Percentiles rank a stretch among this genome's conserved stretches.
Evolutionary conservation across 2,329 filamentous ascomycete species (phyloP).

Genomic region (Diaporthe citriasiana): DNA sequence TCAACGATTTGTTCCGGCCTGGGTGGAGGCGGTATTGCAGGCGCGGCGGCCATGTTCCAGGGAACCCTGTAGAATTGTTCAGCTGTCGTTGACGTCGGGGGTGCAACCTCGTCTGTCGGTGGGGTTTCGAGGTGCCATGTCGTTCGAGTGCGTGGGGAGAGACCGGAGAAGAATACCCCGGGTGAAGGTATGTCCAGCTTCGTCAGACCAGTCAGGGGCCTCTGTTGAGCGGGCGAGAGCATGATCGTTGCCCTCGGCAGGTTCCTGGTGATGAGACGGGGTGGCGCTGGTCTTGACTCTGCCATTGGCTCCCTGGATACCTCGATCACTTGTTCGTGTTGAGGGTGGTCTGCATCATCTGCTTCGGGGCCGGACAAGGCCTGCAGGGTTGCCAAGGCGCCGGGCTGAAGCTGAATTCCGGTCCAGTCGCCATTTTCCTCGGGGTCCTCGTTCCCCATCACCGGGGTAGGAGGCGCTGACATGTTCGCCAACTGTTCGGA

Average conservation of each 20-base stretch:
- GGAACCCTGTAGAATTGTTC: constrained; percentile 92
- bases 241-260: constrained; percentile 49
- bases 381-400: constrained; percentile 84
- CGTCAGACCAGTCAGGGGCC: constrained; percentile 79
- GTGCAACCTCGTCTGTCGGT: constrained; percentile 64
- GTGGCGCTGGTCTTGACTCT: constrained; percentile 68
- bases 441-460: constrained; percentile 71
- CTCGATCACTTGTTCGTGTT: constrained; percentile 69
- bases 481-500: constrained; percentile 89
- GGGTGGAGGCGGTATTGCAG: constrained; percentile 48
- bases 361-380: constrained; percentile 73
- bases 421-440: constrained; percentile 75
- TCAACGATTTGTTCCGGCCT: constrained; percentile 64
- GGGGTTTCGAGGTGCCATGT: constrained; percentile 80
- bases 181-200: constrained; percentile 91
- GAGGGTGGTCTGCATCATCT: constrained; percentile 71
- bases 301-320: constrained; percentile 59
- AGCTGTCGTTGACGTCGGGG: constrained; percentile 90
- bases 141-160: constrained; percentile 80
- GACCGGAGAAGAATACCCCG: constrained; percentile 89
- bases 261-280: constrained; percentile 63
- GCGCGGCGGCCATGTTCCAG: constrained; percentile 69
- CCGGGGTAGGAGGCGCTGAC: constrained; percentile 88
- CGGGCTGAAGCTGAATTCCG: constrained; percentile 82
- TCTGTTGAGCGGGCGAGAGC: constrained; percentile 64